phyloP scores from a whole-genome alignment of 169 alveolate species.

The Cryptosporidium viatorum region DNA sequence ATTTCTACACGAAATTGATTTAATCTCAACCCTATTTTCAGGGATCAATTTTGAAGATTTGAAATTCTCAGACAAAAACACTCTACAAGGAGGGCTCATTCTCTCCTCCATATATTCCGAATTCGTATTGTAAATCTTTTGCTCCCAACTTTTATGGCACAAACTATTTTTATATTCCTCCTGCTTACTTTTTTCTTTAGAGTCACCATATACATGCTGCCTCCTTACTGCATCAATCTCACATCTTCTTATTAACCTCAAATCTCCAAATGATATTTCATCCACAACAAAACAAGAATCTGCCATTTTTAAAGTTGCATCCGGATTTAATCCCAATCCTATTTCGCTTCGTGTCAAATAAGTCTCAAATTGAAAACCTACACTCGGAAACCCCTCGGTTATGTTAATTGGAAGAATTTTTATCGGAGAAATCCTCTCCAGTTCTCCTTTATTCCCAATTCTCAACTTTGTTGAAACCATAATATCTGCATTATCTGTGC shows the following conservation, averaged over 20 bases:
- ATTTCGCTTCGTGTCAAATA: constrained; percentile 48
- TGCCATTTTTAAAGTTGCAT: constrained; percentile 17
- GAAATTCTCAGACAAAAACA: constrained; percentile 21
- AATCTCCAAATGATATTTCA: constrained; percentile 30
- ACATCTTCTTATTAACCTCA: constrained; percentile 32
- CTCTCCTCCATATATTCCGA: constrained; percentile 19
- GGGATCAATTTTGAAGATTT: constrained; percentile 16
- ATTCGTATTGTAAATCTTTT: background rate
- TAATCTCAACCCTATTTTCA: constrained; percentile 44
- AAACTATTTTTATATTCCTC: constrained; percentile 1
- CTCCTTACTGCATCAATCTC: constrained; percentile 42
- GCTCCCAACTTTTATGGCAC: constrained; percentile 31
- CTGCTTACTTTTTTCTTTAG: constrained; percentile 2
- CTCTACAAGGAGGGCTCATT: constrained; percentile 36
- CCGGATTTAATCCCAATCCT: constrained; percentile 15
- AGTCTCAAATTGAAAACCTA: constrained; percentile 59
- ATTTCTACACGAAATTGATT: constrained; percentile 44
- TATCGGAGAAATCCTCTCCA: background rate
- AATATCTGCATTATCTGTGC: constrained; percentile 24
- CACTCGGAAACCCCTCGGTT: constrained; percentile 54
- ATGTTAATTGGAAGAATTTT: constrained; percentile 34
- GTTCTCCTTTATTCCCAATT: background rate
- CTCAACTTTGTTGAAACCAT: constrained; percentile 13
- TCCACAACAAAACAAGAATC: constrained; percentile 52
- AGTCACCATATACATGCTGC: constrained; percentile 35